Base-by-base conservation (phyloP, 345 rosid genomes). In the Adansonia digitata region DNA sequence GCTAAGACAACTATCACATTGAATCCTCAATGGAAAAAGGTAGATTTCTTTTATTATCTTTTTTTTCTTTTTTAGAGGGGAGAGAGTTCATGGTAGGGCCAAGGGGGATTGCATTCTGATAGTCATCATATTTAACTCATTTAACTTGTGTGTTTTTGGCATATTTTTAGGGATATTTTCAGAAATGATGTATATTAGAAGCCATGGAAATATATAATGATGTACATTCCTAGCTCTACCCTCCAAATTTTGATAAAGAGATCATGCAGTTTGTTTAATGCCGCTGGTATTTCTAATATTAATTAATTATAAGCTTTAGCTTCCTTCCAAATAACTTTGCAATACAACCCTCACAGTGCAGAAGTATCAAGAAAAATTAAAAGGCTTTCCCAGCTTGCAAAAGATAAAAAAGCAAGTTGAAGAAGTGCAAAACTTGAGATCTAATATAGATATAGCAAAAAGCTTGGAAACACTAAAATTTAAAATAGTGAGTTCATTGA, bases 21-120 rank as follows among this genome's bases (percentile, higher is more conserved):
- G 65, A 95, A 91, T 20, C 99, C 97, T 27, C 86, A 87, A 67
- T 95, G 99, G 99, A 97, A 95, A 77, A 95, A 95, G 97, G 98
- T 90, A 79, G 11, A 29, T 71, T 46, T 29, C 40, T n/a, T 20
- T 18, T 62, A 5, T 68, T 53, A 46, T 57, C 2, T 24, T 18
- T 4, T 45, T 34, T 0, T n/a, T n/a, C n/a, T 18, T 48, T 42
- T 61, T 34, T 37, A 37, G 51, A 24, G 0, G 22, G 18, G 31
- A 5, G 5, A n/a, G n/a, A n/a, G n/a, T n/a, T n/a, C n/a, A n/a
- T 70, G 43, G 0, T 35, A 35, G 43, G 53, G 29, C 15, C 8
- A 3, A 72, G 31, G 34, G 35, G 0, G 15, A 24, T 35, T 22
- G 64, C 31, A 55, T 53, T 35, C 15, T 5, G 48, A 15, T 55